Percentiles rank a stretch among this genome's conserved stretches.
phyloP scores from a whole-genome alignment of 2,329 filamentous ascomycete species.

The Aschersonia sp. region DNA sequence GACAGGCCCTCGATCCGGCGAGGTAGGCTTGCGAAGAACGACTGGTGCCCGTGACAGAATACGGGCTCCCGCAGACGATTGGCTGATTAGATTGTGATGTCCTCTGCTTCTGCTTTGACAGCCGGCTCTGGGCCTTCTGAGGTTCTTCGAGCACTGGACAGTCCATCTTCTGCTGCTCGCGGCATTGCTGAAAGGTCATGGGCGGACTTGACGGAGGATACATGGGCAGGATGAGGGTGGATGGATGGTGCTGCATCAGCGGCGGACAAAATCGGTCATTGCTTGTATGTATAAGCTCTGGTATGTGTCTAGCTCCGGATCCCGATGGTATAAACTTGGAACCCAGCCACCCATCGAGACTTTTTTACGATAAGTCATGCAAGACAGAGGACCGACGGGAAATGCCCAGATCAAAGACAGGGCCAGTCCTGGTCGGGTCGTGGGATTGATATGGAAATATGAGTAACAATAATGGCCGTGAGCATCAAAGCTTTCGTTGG shows the following conservation, averaged over 20 bases:
- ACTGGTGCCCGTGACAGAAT: background rate
- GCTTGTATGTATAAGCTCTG: background rate
- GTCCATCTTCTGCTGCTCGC: background rate
- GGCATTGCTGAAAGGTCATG: background rate
- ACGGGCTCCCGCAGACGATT: background rate
- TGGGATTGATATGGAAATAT: background rate
- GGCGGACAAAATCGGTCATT: background rate
- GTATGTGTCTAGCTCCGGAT: background rate
- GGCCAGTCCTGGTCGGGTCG: constrained; percentile 1
- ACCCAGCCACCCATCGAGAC: background rate
- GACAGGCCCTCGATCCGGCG: constrained; percentile 1
- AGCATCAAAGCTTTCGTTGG: background rate
- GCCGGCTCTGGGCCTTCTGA: background rate
- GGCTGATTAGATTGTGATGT: background rate
- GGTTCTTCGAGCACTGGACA: background rate
- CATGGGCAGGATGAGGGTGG: background rate
- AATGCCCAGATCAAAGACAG: background rate
- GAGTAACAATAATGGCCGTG: background rate
- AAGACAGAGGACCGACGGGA: background rate
- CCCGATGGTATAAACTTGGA: background rate
- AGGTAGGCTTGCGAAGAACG: constrained; percentile 1
- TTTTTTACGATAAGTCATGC: background rate
- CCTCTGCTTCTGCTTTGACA: constrained; percentile 1
- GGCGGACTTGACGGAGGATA: background rate
- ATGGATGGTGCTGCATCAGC: background rate